Percentiles rank a stretch among this genome's conserved stretches.
These are phyloP conservation scores for Arthrobotrys megalospora DNA, from an alignment of 2,329 filamentous ascomycete genomes.

Conservation along the genomic window DNA sequence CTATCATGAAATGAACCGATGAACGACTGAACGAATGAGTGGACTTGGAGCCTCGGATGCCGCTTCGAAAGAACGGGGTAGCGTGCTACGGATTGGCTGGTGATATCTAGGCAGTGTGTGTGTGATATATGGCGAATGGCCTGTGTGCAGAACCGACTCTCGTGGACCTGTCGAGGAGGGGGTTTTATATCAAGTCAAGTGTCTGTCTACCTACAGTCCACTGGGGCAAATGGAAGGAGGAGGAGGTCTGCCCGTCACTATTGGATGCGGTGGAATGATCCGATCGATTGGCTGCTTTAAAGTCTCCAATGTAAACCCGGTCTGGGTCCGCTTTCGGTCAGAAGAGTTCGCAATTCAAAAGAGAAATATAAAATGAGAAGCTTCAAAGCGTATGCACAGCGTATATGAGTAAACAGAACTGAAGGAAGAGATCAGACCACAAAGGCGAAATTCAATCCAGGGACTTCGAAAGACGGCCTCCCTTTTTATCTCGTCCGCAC, in stretches of 20 bases:
- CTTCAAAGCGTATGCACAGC: constrained; percentile 29
- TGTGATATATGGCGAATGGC: constrained; percentile 16
- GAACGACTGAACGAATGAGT: constrained; percentile 1
- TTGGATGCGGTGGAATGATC: constrained; percentile 17
- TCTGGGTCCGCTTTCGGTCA: constrained; percentile 40
- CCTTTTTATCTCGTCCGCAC: constrained; percentile 49
- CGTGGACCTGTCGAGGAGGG: constrained; percentile 3
- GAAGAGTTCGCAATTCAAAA: constrained; percentile 25
- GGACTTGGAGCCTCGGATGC: not conserved
- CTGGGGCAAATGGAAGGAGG: constrained; percentile 27
- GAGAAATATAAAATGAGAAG: not conserved
- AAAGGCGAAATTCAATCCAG: constrained; percentile 12
- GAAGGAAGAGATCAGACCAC: constrained; percentile 38
- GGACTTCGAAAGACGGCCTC: constrained; percentile 22
- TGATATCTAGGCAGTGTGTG: not conserved
- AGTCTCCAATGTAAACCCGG: constrained; percentile 15
- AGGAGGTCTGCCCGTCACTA: constrained; percentile 19
- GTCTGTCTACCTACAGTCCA: not conserved
- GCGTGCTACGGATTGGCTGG: not conserved
- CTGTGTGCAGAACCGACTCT: not conserved
- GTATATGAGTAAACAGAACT: constrained; percentile 22
- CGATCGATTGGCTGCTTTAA: constrained; percentile 28
- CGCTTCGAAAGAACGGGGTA: not conserved
- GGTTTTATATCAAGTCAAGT: not conserved
- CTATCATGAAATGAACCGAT: constrained; percentile 45